phyloP scores from a whole-genome alignment of 805 yeast genomes.

The Pichia membranifaciens region DNA sequence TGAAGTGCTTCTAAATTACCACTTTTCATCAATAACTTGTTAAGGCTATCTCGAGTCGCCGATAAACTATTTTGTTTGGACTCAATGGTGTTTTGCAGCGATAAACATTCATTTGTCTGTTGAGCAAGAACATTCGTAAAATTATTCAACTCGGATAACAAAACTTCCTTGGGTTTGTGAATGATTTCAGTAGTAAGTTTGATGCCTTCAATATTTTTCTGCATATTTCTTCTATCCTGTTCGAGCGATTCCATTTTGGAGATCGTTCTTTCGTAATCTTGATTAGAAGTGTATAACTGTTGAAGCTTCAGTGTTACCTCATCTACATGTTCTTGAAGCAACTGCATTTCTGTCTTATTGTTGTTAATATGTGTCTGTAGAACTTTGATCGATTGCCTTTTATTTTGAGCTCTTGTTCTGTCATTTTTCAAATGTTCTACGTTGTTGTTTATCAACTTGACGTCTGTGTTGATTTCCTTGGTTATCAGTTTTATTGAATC shows the following conservation, averaged over 20 bases:
- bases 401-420: conserved; percentile 60
- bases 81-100: conserved; percentile 18
- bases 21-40: conserved; percentile 38
- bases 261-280: conserved; percentile 69
- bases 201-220: conserved; percentile 49
- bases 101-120: conserved; percentile 22
- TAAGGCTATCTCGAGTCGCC: conserved; percentile 30
- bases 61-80: conserved; percentile 9
- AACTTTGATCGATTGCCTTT: conserved; percentile 40
- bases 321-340: conserved; percentile 45
- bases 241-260: conserved; percentile 55
- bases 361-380: conserved; percentile 39
- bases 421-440: conserved; percentile 74
- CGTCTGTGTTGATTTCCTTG: conserved; percentile 72
- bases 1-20: conserved; percentile 46
- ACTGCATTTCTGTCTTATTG: conserved; percentile 43
- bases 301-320: conserved; percentile 54
- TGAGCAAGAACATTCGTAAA: conserved; percentile 31
- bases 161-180: conserved; percentile 37
- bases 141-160: conserved; percentile 36
- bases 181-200: conserved; percentile 41
- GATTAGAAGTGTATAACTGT: conserved; percentile 64
- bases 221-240: conserved; percentile 39
- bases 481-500: conserved; percentile 70
- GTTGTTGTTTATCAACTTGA: conserved; percentile 68